Evolutionary conservation across 148 eudicot genomes (phyloP), one percentile per base, ranked within the genome.

Genomic region (Arctostaphylos glauca): DNA sequence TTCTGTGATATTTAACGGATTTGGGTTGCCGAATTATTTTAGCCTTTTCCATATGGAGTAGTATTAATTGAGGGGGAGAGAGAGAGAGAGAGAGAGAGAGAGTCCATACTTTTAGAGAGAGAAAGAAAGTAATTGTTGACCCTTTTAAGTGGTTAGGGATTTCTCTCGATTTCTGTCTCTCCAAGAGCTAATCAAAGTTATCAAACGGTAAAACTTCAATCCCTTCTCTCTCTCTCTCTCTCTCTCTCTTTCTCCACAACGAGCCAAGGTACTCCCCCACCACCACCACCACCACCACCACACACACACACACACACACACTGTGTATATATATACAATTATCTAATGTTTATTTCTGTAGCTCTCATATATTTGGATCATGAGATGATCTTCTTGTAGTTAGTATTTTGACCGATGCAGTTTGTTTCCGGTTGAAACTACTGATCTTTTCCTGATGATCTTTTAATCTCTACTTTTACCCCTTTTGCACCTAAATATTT

Each of bases 71-170:
- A 12, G 67, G 1, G 21, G 66, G 5, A 59, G 64, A 59, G 6
- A 59, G 8, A 6, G 38, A 16, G 70, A 64, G 12, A 64, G 54
- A 50, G 54, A 50, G 54, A 0, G 38, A 62, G 13, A 9, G 41
- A 9, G 31, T 38, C 0, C 15, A 4, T 53, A 71, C 6, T 3
- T 68, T 16, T 41, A 16, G 66, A 58, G 46, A 55, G 23, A 38
- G 56, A 41, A 38, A 53, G 53, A 74, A 4, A 25, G 67, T 13
- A 52, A 58, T 18, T 18, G 81, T 83, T 83, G 85, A 83, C 79
- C 60, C 47, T 59, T 46, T 19, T 68, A 43, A 25, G 68, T 54
- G 56, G 43, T 19, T 70, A 31, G 81, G 81, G 66, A 66, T 77
- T 60, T 19, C 9, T 49, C 68, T 48, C 25, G 5, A 5, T 38